Percentiles rank a stretch among this genome's conserved stretches.
Evolutionary conservation across 108 stramenopile species (phyloP).

Genomic region (Pseudonitzschia pungens): DNA sequence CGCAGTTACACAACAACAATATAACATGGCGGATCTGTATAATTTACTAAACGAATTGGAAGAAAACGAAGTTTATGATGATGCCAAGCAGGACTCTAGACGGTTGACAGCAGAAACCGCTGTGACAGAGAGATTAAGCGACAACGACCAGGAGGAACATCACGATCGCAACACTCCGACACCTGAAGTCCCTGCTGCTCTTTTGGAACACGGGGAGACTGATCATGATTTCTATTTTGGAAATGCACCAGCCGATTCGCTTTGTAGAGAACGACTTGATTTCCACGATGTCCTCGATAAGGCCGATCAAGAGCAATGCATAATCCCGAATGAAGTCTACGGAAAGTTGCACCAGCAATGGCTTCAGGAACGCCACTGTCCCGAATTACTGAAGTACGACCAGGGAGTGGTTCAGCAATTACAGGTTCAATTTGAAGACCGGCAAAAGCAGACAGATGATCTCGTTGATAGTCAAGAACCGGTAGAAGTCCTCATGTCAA

Average conservation of each 20-base stretch:
- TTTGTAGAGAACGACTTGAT: neutral
- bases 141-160: conserved; percentile 30
- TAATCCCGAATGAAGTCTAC: conserved; percentile 51
- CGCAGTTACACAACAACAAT: too few relatives aligned
- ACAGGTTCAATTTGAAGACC: conserved; percentile 46
- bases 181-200: conserved; percentile 8
- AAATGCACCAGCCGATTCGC: neutral
- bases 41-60: conserved; percentile 58
- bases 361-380: conserved; percentile 63
- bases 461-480: conserved; percentile 39
- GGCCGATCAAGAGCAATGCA: conserved; percentile 10
- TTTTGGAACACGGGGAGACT: conserved; percentile 7
- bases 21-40: conserved; percentile 64
- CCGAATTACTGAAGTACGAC: conserved; percentile 65
- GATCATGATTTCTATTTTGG: neutral
- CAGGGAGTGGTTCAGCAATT: conserved; percentile 45
- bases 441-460: conserved; percentile 62
- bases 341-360: conserved; percentile 57
- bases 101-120: conserved; percentile 11
- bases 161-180: conserved; percentile 14
- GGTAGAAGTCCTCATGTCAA: conserved; percentile 54
- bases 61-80: conserved; percentile 26
- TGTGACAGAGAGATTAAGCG: conserved; percentile 34
- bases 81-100: neutral
- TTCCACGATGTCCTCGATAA: conserved; percentile 2